Percentiles rank a stretch among this genome's conserved stretches.
These are phyloP conservation scores for Dipodascopsis tothii DNA, from an alignment of 805 yeast species.

Conservation along the genomic window DNA sequence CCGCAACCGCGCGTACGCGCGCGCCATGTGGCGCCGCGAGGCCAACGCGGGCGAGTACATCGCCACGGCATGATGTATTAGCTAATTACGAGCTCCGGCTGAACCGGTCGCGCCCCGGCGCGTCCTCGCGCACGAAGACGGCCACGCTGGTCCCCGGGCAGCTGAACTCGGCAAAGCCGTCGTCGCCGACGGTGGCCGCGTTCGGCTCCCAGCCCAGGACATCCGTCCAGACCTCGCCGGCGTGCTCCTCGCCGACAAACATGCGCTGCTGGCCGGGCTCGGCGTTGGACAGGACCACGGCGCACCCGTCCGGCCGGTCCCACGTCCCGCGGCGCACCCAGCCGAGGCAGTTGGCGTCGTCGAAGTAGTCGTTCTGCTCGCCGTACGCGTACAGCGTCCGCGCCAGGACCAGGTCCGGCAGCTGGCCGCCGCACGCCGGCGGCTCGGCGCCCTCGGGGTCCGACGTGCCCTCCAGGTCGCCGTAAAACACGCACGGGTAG, in stretches of 20 bases:
- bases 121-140: slow-evolving; percentile 15
- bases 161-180: slow-evolving; percentile 14
- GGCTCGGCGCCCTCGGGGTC: slow-evolving; percentile 7
- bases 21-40: too few relatives aligned
- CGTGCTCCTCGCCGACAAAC: slow-evolving; percentile 18
- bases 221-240: slow-evolving; percentile 20
- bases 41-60: too few relatives aligned
- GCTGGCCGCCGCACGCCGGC: slow-evolving; percentile 20
- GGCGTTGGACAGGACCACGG: slow-evolving; percentile 18
- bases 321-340: slow-evolving; percentile 22
- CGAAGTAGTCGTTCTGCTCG: slow-evolving; percentile 19
- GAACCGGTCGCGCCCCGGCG: slow-evolving; percentile 12
- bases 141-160: slow-evolving; percentile 18
- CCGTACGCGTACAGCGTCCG: slow-evolving; percentile 18
- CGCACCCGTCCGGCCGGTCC: slow-evolving; percentile 16
- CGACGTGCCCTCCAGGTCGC: slow-evolving; percentile 18
- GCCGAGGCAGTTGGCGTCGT: slow-evolving; percentile 16
- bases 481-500: slow-evolving; percentile 22
- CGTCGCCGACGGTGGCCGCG: slow-evolving; percentile 14
- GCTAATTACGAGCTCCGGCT: too few relatives aligned
- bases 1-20: too few relatives aligned
- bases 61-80: too few relatives aligned
- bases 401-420: slow-evolving; percentile 17
- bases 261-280: slow-evolving; percentile 16
- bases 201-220: slow-evolving; percentile 14